Conservation (phyloP, 2,329 filamentous ascomycete species). For the Xylariaceae sp. region DNA sequence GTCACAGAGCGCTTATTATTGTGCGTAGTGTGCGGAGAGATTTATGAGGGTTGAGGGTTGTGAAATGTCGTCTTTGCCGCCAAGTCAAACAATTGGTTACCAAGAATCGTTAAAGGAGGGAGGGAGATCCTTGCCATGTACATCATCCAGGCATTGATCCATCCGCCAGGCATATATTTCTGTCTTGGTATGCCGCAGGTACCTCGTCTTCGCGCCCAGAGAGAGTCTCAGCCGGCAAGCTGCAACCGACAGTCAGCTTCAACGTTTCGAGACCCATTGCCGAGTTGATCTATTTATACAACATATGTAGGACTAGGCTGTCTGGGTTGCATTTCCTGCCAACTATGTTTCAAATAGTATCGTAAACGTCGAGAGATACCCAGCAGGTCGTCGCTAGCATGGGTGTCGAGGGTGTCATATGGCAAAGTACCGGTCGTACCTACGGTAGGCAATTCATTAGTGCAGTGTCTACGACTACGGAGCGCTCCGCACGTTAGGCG, state of each 20-base stretch:
- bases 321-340: too few relatives aligned
- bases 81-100: slow-evolving; percentile 27
- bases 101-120: not conserved
- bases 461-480: not conserved
- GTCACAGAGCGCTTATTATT: slow-evolving; percentile 15
- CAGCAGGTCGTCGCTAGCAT: not conserved
- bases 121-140: not conserved
- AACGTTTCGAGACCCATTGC: not conserved
- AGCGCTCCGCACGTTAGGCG: not conserved
- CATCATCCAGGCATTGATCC: not conserved
- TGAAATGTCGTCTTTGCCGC: slow-evolving; percentile 17
- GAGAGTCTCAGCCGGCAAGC: too few relatives aligned
- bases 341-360: not conserved
- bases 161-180: not conserved
- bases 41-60: not conserved
- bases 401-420: too few relatives aligned
- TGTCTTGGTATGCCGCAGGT: not conserved
- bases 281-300: not conserved
- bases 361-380: not conserved
- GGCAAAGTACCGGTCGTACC: too few relatives aligned
- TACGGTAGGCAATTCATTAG: too few relatives aligned
- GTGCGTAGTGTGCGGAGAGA: slow-evolving; percentile 9
- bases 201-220: not conserved
- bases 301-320: too few relatives aligned
- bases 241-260: too few relatives aligned